Evolutionary conservation across 139 green algal species (phyloP), one percentile per base, ranked within the genome.

Genomic region (Trebouxia sp.): DNA sequence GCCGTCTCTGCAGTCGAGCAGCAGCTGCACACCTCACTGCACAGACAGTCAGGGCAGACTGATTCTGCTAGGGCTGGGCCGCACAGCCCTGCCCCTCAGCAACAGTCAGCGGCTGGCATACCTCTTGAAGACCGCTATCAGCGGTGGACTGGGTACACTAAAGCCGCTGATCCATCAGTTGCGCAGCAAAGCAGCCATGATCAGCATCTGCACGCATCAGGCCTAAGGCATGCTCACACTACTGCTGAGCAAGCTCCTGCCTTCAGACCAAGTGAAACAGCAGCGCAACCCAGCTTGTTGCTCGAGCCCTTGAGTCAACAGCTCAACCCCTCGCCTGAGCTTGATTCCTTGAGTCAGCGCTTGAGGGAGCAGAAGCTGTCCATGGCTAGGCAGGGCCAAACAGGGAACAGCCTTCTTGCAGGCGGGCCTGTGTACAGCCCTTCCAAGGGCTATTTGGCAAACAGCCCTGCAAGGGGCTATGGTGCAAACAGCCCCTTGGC

Each of bases 1-100:
- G 62, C 62, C 12, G 62, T 72, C 15, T 72, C 62, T 72, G 62
- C 62, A 45, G 62, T 72, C 6, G 62, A 72, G 62, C 62, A 72
- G 62, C 15, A 72, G 15, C 62, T 72, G 62, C 62, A 72, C 37
- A 35, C 62, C 1, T 72, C 62, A 26, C 32, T 72, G 15, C 62
- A 72, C 43, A 35, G 26, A 24, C 14, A 43, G 12, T 37, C 10
- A 45, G 62, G 35, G 62, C 62, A 14, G 11, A 24, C 41, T 22
- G 7, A 8, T 10, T 69, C 58, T 24, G 24, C 15, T 15, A 45
- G 62, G 62, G 12, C 62, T 28, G 35, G 20, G 28, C 32, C 62
- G 6, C n/a, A 39, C 12, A 72, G 62, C 62, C 62, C 62, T 45
- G 37, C 62, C 28, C 8, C 35, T 17, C 10, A 14, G 35, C 35